These are phyloP conservation scores for Paxillus involutus DNA, from an alignment of 768 basidiomycete genomes.

Conservation along the genomic window DNA sequence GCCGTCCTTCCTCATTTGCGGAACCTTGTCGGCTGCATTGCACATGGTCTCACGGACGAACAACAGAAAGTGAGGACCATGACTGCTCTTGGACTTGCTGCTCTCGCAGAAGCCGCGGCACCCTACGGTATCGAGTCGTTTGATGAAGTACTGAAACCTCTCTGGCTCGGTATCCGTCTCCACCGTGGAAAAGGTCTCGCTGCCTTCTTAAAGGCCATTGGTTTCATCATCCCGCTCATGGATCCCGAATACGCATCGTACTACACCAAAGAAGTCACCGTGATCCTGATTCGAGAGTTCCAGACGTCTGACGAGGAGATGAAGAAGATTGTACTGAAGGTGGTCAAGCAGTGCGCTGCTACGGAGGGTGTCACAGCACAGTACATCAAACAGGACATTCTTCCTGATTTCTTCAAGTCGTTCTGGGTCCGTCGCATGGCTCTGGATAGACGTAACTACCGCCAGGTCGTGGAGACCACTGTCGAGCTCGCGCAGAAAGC, in stretches of 20 bases:
- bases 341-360: constrained; percentile 97
- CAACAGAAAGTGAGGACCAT: constrained; percentile 82
- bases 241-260: constrained; percentile 99
- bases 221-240: constrained; percentile 99
- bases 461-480: constrained; percentile 97
- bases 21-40: constrained; percentile 95
- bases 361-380: constrained; percentile 96
- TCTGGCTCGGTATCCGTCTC: constrained; percentile 76
- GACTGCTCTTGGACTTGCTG: constrained; percentile 79
- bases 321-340: constrained; percentile 99
- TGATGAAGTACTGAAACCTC: constrained; percentile 86
- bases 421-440: constrained; percentile 99
- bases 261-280: constrained; percentile 97
- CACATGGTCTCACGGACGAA: constrained; percentile 75
- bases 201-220: constrained; percentile 88
- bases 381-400: constrained; percentile 96
- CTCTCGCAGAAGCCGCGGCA: constrained; percentile 94
- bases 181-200: constrained; percentile 79
- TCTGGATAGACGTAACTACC: constrained; percentile 92
- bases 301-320: constrained; percentile 99
- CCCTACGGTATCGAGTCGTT: constrained; percentile 99
- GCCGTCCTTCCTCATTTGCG: constrained; percentile 96
- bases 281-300: constrained; percentile 97
- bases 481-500: constrained; percentile 97
- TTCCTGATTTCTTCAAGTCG: constrained; percentile 98